These are phyloP conservation scores for Aureobasidium subglaciale DNA, from an alignment of 2,329 filamentous ascomycete genomes.

Conservation along the genomic window DNA sequence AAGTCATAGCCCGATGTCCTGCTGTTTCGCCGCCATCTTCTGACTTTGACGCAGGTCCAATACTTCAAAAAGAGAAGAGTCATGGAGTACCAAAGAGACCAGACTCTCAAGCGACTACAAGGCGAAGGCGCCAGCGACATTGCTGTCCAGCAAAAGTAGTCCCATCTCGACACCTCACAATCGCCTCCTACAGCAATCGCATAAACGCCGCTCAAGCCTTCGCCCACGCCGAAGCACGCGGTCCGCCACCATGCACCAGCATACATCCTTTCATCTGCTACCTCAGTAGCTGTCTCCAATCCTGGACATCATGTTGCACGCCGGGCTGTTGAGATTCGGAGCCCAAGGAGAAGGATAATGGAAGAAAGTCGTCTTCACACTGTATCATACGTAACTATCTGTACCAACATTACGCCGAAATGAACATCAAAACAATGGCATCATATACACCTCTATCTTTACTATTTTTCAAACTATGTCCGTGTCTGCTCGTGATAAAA, in stretches of 20 bases:
- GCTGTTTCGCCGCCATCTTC: not conserved
- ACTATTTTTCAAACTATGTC: not conserved
- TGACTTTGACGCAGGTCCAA: constrained; percentile 58
- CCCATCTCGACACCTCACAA: not conserved
- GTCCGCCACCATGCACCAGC: not conserved
- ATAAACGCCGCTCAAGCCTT: not conserved
- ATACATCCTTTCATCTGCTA: not conserved
- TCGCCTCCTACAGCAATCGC: not conserved
- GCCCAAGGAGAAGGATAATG: not conserved
- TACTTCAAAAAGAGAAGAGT: constrained; percentile 98
- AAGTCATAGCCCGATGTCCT: constrained; percentile 32
- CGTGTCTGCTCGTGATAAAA: not conserved
- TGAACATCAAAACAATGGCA: not conserved
- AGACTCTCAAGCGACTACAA: constrained; percentile 65
- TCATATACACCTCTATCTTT: too few species aligned
- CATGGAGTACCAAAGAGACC: constrained; percentile 80
- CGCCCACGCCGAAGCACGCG: too few species aligned
- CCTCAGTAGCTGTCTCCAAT: not conserved
- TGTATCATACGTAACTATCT: constrained; percentile 11
- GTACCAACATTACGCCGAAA: constrained; percentile 8
- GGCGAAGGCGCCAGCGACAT: constrained; percentile 33
- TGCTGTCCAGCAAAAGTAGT: not conserved
- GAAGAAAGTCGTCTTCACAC: not conserved
- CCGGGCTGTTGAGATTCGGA: not conserved
- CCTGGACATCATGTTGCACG: not conserved